Percentiles rank a stretch among this genome's conserved stretches.
phyloP scores from a whole-genome alignment of 164 flowering plant species.

The Chimonanthus salicifolius region DNA sequence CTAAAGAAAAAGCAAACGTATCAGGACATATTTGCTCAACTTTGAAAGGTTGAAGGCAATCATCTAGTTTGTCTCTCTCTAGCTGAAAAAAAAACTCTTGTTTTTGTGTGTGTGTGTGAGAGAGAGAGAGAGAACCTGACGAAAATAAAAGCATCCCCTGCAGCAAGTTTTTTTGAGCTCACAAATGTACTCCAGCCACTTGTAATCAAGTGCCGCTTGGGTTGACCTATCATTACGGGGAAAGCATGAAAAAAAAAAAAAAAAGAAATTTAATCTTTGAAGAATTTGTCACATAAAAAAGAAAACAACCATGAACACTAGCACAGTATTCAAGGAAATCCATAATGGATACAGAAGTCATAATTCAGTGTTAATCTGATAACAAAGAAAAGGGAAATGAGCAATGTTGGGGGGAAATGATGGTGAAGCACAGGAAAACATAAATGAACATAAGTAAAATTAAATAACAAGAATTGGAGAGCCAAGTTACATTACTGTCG shows the following conservation, averaged over 20 bases:
- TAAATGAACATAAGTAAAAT: too few relatives aligned
- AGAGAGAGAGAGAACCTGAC: conserved; percentile 25
- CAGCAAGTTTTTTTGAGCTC: conserved; percentile 40
- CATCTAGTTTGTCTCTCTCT: background rate
- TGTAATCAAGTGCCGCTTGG: conserved; percentile 61
- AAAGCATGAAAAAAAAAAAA: background rate
- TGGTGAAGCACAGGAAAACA: too few relatives aligned
- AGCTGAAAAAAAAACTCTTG: background rate
- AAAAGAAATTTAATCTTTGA: background rate
- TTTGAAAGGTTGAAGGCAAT: background rate
- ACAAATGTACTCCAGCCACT: conserved; percentile 72
- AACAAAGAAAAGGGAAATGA: too few relatives aligned
- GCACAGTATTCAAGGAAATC: too few relatives aligned
- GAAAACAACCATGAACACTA: background rate
- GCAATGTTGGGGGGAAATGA: too few relatives aligned
- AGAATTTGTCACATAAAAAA: background rate
- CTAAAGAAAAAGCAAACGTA: background rate
- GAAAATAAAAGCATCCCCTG: conserved; percentile 56
- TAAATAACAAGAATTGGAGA: too few relatives aligned
- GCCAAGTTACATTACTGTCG: too few relatives aligned
- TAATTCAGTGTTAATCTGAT: too few relatives aligned
- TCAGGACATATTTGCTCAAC: background rate
- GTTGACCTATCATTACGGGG: conserved; percentile 39
- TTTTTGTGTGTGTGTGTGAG: background rate
- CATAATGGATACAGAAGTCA: too few relatives aligned